These are phyloP conservation scores for Neurospora africana DNA, from an alignment of 495 filamentous ascomycete species.

Conservation along the genomic window DNA sequence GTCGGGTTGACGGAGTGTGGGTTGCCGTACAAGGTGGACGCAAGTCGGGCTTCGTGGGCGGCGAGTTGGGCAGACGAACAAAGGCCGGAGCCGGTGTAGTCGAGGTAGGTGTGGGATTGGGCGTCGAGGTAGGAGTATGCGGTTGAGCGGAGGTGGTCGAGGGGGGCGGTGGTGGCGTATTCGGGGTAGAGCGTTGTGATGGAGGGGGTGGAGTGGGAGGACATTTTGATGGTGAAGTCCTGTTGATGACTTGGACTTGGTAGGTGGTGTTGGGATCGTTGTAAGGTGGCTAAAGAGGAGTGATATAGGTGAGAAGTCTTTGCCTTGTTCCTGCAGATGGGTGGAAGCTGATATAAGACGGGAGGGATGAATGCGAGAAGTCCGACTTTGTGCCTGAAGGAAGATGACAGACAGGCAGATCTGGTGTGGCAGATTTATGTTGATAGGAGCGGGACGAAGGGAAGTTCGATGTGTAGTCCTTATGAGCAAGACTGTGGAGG, in stretches of 20 bases:
- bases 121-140: constrained; percentile 25
- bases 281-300: background rate
- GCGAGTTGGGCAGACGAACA: constrained; percentile 15
- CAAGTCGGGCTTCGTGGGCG: constrained; percentile 16
- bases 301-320: background rate
- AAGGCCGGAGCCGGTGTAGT: constrained; percentile 26
- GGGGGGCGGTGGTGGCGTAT: constrained; percentile 13
- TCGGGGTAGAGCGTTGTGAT: constrained; percentile 17
- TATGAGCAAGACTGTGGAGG: background rate
- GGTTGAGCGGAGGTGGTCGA: constrained; percentile 17
- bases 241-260: background rate
- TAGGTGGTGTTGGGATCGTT: background rate
- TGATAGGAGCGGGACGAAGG: background rate
- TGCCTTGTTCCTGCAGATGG: background rate
- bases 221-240: background rate
- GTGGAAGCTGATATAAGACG: background rate
- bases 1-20: constrained; percentile 48
- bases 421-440: background rate
- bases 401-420: background rate
- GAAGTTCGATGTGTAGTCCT: background rate
- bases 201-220: background rate
- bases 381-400: background rate
- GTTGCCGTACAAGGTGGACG: constrained; percentile 41
- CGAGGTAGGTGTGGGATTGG: constrained; percentile 24
- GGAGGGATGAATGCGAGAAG: background rate